Base-by-base conservation (phyloP, 345 rosid species). In the Salix arbutifolia region DNA sequence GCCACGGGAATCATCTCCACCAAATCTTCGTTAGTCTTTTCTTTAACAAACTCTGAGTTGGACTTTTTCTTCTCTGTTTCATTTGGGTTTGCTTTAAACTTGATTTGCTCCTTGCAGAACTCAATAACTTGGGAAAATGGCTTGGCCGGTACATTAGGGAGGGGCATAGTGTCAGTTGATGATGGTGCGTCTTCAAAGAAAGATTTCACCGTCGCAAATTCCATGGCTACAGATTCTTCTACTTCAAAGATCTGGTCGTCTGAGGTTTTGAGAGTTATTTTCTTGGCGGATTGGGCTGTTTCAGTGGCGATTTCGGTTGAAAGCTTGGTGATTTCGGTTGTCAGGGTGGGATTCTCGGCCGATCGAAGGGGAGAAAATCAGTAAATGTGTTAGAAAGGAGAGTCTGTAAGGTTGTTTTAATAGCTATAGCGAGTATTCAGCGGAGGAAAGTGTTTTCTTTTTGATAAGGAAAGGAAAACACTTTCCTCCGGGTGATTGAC, bases 1-100 rank as follows among this genome's bases (percentile, higher is more conserved):
- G 83, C 85, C 2, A 80, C 89, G 53, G 80, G 11, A 1, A 86
- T 65, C 74, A 86, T 17, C 70, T 84, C 83, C 26, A 70, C 80
- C 50, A 86, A 14, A 13, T 75, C 69, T 7, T 81, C 82, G 62
- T 78, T 58, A 35, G 53, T 64, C 71, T 12, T 33, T 4, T 48
- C 38, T 33, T 62, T 67, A 3, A 77, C 44, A 53, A 84, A 78
- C 48, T 65, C 77, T 0, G 19, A 76, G 7, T 80, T 38, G 66
- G 35, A 81, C 2, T 11, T 25, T 44, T 53, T 60, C 78, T 35
- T 76, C 50, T 65, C 82, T 3, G 48, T 75, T n/a, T 72, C 53
- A 58, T 58, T n/a, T 18, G 18, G 4, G 70, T 25, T 31, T 11
- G 8, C 46, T 1, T 79, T 69, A 74, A 79, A 74, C 21, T 69